These are phyloP conservation scores for Xylaria sp. DNA, from an alignment of 2,329 filamentous ascomycete genomes.

Conservation along the genomic window DNA sequence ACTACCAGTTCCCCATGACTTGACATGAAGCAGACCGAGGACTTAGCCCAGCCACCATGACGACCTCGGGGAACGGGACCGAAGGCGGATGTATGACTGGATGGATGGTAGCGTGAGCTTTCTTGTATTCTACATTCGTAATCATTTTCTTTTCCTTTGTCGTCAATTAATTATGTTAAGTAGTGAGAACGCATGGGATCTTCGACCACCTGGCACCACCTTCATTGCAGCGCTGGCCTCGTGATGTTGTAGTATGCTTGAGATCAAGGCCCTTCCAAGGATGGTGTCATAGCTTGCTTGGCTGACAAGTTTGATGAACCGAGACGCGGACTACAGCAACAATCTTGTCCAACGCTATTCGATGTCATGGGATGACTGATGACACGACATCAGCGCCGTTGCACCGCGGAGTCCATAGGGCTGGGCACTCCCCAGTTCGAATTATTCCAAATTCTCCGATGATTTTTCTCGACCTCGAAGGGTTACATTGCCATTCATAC, in stretches of 20 bases:
- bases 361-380: constrained; percentile 16
- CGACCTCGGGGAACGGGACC: constrained; percentile 19
- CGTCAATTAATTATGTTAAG: constrained; percentile 16
- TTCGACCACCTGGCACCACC: constrained; percentile 12
- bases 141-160: constrained; percentile 21
- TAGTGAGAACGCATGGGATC: constrained; percentile 23
- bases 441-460: constrained; percentile 25
- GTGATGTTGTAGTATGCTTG: not conserved
- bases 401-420: constrained; percentile 28
- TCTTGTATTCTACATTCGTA: not conserved
- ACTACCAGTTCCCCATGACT: constrained; percentile 9
- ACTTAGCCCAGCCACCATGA: not conserved
- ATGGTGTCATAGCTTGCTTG: not conserved
- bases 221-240: constrained; percentile 14
- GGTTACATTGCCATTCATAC: not conserved
- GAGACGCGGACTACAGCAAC: not conserved
- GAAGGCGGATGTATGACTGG: not conserved
- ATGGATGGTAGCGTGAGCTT: constrained; percentile 1
- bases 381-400: constrained; percentile 13
- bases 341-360: constrained; percentile 1
- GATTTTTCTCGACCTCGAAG: not conserved
- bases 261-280: not conserved
- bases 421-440: constrained; percentile 14
- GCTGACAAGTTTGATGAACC: constrained; percentile 23
- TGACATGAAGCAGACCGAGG: constrained; percentile 21